Percentiles rank a stretch among this genome's conserved stretches.
phyloP scores from a whole-genome alignment of 441 rosid species.

The Dalechampia spathulata region DNA sequence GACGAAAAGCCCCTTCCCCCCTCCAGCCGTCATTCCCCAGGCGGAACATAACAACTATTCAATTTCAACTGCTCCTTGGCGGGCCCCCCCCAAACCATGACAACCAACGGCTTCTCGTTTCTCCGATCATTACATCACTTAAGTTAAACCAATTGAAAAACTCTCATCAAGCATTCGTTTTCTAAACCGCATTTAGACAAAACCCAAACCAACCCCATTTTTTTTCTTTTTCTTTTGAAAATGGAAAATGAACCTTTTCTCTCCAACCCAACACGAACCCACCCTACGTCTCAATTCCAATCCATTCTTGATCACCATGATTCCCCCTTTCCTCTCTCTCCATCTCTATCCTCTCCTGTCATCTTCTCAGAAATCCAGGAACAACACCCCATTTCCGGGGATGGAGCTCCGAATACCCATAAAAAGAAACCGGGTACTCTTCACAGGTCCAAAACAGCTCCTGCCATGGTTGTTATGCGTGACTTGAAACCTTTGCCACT shows the following conservation, averaged over 20 bases:
- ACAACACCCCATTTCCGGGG: not conserved
- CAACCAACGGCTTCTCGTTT: not conserved
- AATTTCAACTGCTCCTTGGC: not conserved
- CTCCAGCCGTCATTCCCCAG: too few species aligned
- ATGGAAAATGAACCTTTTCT: conserved; percentile 59
- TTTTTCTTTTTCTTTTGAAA: conserved; percentile 3
- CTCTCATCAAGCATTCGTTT: not conserved
- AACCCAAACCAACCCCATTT: not conserved
- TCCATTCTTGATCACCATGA: conserved; percentile 25
- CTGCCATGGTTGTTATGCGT: conserved; percentile 60
- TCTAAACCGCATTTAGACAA: not conserved
- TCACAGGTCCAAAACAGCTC: conserved; percentile 67
- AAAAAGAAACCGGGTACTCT: conserved; percentile 35
- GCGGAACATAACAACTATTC: not conserved
- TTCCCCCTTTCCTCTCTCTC: conserved; percentile 22
- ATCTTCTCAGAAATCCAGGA: conserved; percentile 36
- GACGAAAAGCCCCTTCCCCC: too few species aligned
- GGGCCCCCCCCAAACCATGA: not conserved
- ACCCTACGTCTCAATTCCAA: conserved; percentile 14
- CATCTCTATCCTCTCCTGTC: conserved; percentile 33
- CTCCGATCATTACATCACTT: not conserved
- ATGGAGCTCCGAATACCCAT: not conserved
- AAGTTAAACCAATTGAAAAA: not conserved
- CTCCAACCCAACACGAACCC: conserved; percentile 29
- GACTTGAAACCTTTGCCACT: conserved; percentile 26